A percentile compares a stretch with the other conserved stretches of the same genome.
These are phyloP conservation scores for Juglanconis sp. DNA, from an alignment of 2,329 filamentous ascomycete species.

Conservation along the genomic window DNA sequence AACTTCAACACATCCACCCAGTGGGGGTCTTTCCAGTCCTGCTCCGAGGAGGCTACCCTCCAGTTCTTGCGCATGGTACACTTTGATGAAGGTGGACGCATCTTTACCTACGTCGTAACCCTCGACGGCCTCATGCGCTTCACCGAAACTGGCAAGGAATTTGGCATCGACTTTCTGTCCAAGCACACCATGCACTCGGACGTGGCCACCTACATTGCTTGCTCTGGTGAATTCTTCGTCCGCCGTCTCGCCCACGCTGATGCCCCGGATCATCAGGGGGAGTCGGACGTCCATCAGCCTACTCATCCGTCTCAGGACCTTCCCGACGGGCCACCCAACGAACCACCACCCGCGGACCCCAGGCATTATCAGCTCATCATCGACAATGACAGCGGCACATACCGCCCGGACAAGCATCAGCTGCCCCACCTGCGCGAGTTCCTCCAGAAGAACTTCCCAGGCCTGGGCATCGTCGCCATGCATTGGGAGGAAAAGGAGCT, in stretches of 20 bases:
- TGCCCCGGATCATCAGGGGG: constrained; percentile 31
- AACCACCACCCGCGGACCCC: constrained; percentile 43
- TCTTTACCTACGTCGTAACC: constrained; percentile 90
- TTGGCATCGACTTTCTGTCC: constrained; percentile 86
- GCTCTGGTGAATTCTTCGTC: constrained; percentile 89
- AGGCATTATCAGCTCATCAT: constrained; percentile 79
- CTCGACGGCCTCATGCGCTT: constrained; percentile 84
- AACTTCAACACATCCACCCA: constrained; percentile 78
- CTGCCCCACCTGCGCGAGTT: constrained; percentile 71
- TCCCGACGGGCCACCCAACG: constrained; percentile 43
- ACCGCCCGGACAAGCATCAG: constrained; percentile 76
- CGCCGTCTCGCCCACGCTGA: constrained; percentile 58
- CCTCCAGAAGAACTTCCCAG: constrained; percentile 70
- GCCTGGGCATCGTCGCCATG: constrained; percentile 68
- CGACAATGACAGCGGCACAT: constrained; percentile 93
- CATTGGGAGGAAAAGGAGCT: constrained; percentile 78
- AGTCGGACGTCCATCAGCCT: constrained; percentile 39
- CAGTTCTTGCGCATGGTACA: constrained; percentile 85
- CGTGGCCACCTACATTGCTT: constrained; percentile 87
- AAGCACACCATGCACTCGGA: constrained; percentile 98
- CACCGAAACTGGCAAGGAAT: constrained; percentile 93
- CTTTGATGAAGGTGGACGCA: constrained; percentile 78
- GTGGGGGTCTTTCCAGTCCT: constrained; percentile 64
- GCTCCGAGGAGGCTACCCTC: constrained; percentile 67
- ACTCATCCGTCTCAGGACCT: constrained; percentile 52